phyloP scores from a whole-genome alignment of 805 yeast species.

The Kuraishia capsulata region DNA sequence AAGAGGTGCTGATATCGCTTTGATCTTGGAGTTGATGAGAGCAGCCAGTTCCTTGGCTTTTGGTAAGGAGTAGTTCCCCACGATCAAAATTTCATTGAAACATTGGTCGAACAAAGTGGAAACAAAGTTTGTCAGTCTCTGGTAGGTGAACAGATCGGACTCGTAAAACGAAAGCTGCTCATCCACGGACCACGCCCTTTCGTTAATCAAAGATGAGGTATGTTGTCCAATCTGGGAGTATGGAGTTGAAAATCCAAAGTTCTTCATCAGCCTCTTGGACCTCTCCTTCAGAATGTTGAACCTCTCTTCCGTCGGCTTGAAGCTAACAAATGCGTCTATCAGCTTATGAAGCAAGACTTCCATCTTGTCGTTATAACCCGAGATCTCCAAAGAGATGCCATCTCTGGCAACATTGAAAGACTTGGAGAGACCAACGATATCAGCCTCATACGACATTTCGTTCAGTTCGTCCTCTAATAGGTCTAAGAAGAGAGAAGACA shows the following conservation, averaged over 20 bases:
- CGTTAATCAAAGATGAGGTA: conserved; percentile 59
- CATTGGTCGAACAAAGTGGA: conserved; percentile 43
- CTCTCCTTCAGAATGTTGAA: conserved; percentile 64
- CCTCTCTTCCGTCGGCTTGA: conserved; percentile 43
- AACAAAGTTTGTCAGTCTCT: conserved; percentile 27
- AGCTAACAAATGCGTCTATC: conserved; percentile 40
- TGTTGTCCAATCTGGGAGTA: conserved; percentile 66
- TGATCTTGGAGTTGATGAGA: conserved; percentile 28
- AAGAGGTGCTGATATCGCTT: conserved; percentile 21
- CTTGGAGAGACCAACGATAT: conserved; percentile 65
- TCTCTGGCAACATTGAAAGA: conserved; percentile 51
- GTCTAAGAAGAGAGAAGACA: conserved; percentile 57
- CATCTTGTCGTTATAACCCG: conserved; percentile 82
- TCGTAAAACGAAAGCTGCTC: conserved; percentile 48
- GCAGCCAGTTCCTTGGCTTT: conserved; percentile 45
- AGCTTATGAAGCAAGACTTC: conserved; percentile 53
- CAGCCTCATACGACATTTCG: conserved; percentile 76
- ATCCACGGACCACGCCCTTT: conserved; percentile 53
- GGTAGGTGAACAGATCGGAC: conserved; percentile 38
- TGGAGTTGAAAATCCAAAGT: conserved; percentile 67
- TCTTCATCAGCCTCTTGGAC: conserved; percentile 49
- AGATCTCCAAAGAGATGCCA: conserved; percentile 58
- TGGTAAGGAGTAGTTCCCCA: conserved; percentile 58
- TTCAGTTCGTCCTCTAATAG: conserved; percentile 67
- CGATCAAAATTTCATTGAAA: conserved; percentile 61